Base-by-base conservation (phyloP, 2,329 filamentous ascomycete genomes). In the Colletotrichum gigasporum region DNA sequence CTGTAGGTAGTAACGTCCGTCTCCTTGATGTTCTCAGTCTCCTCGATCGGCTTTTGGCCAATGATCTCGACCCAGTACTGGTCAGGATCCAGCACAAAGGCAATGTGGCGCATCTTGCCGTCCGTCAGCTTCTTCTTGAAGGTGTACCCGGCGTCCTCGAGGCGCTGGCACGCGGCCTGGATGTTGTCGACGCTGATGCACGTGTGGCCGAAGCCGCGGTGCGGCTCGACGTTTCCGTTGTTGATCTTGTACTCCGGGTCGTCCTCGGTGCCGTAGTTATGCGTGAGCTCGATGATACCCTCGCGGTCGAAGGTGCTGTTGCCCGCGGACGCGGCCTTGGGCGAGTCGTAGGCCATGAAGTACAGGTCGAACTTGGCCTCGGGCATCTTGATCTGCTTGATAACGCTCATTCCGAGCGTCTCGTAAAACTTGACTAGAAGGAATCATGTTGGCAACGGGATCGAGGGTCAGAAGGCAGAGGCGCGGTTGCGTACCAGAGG, bases 41-140 rank as follows among this genome's bases (percentile, higher is more conserved):
- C 85, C 68, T 93, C 90, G 5, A 93, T 42, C 72, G 77, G 80
- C 72, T 91, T 91, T 76, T 91, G 90, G 9, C 90, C 89, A 70
- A 96, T 88, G 45, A 96, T 84, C 78, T 96, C 92, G 3, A 96
- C 90, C 91, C 92, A 94, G 77, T 95, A 95, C 34, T 88, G 90
- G 76, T 97, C 93, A 0, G 94, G 94, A 71, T 97, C 94, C 57
- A 97, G 86, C 2, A 85, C 94, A 75, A 98, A 98, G 1, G 95
- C 96, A 72, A 98, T 97, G 73, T 92, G 80, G 72, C 85, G 86
- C 92, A 96, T 97, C 61, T 90, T 86, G 2, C 96, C 96, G 69
- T 98, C 95, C 0, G 88, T 88, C 61, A 98, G 83, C 80, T 93
- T 96, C 88, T 98, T 98, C 84, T 98, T 93, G 80, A 98, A 99